Conservation (phyloP, 768 basidiomycete species). For the Rhodotorula kratochvilovae region DNA sequence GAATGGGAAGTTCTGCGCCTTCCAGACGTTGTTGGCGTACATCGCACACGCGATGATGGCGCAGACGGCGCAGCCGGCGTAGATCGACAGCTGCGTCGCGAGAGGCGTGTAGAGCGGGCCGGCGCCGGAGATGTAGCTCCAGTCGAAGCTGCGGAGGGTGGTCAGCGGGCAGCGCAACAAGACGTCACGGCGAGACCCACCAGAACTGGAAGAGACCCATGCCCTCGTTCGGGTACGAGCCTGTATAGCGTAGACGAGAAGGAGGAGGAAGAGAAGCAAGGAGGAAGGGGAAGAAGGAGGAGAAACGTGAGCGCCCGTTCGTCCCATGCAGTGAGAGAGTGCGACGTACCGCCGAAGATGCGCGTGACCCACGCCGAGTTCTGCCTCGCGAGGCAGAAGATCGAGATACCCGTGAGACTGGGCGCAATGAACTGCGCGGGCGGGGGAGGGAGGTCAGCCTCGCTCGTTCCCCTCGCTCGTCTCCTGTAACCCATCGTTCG, state of each 20-base stretch:
- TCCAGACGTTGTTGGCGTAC: slow-evolving; percentile 42
- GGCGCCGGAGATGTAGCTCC: slow-evolving; percentile 33
- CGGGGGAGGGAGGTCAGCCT: not conserved
- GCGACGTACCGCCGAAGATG: slow-evolving; percentile 36
- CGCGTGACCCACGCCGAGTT: slow-evolving; percentile 46
- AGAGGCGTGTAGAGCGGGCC: slow-evolving; percentile 45
- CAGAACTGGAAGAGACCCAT: slow-evolving; percentile 40
- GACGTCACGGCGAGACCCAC: not conserved
- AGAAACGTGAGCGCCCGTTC: not conserved
- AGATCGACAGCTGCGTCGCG: slow-evolving; percentile 43
- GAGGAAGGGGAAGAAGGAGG: too few relatives aligned
- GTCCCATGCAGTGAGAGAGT: not conserved
- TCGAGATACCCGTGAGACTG: slow-evolving; percentile 42
- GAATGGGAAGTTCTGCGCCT: slow-evolving; percentile 46
- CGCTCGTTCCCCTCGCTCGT: too few relatives aligned
- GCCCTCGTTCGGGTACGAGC: slow-evolving; percentile 44
- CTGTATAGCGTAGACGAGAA: too few relatives aligned
- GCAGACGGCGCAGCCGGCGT: slow-evolving; percentile 32
- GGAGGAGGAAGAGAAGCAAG: not conserved
- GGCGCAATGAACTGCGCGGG: slow-evolving; percentile 38
- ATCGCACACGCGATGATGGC: slow-evolving; percentile 42
- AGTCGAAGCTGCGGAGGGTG: slow-evolving; percentile 33
- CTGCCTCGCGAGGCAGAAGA: slow-evolving; percentile 48
- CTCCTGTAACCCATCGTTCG: too few relatives aligned
- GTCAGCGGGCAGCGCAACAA: not conserved